Evolutionary conservation across 768 basidiomycete genomes (phyloP).

Genomic region (Russula lepida): DNA sequence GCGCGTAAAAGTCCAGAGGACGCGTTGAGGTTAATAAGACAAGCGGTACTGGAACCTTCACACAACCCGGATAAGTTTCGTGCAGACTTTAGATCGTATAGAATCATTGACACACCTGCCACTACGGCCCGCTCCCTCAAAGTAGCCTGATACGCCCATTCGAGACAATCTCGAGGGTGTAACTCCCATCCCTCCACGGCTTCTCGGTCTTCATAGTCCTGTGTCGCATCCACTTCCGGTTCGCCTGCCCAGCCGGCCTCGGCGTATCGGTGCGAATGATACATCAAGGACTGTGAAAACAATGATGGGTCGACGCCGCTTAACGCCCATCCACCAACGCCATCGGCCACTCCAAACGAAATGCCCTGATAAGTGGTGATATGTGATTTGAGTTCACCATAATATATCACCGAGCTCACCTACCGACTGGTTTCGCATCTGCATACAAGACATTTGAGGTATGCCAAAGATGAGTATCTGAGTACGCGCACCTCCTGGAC

Average conservation of each 20-base stretch:
- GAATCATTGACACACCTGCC: conserved; percentile 22
- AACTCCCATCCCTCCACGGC: conserved; percentile 61
- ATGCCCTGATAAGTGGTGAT: conserved; percentile 43
- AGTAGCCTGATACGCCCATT: conserved; percentile 64
- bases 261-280: conserved; percentile 67
- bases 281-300: conserved; percentile 90
- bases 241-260: conserved; percentile 74
- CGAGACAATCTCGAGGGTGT: conserved; percentile 60
- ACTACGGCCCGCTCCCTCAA: conserved; percentile 49
- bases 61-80: neutral
- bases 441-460: neutral
- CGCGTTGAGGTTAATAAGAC: conserved; percentile 64
- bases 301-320: conserved; percentile 79
- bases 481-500: conserved; percentile 52
- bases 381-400: conserved; percentile 15
- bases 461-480: neutral
- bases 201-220: conserved; percentile 60
- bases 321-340: conserved; percentile 87
- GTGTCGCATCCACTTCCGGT: conserved; percentile 70
- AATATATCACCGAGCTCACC: conserved; percentile 28
- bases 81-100: neutral
- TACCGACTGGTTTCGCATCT: conserved; percentile 80
- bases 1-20: conserved; percentile 67
- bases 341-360: conserved; percentile 82
- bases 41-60: conserved; percentile 78